Conservation (phyloP, 2,329 filamentous ascomycete species). For the Diaporthe sp. region DNA sequence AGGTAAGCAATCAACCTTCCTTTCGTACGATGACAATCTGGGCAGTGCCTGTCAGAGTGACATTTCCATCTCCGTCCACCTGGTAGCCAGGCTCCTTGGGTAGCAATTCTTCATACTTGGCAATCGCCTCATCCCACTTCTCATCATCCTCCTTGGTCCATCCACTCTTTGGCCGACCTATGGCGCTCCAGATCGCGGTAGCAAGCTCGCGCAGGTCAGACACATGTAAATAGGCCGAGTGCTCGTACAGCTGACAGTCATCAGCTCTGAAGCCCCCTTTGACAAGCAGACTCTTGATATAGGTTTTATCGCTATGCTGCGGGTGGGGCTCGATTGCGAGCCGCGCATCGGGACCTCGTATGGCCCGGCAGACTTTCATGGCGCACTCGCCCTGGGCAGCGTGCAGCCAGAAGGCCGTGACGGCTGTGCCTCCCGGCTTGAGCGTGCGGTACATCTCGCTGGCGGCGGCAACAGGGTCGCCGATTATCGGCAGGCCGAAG, state of each 20-base stretch:
- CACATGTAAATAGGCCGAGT: slow-evolving; percentile 35
- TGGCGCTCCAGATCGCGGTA: slow-evolving; percentile 36
- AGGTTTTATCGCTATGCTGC: slow-evolving; percentile 36
- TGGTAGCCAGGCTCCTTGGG: slow-evolving; percentile 33
- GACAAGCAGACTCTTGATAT: slow-evolving; percentile 28
- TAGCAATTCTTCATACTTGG: slow-evolving; percentile 37
- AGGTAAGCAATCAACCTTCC: background rate
- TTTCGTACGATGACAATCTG: slow-evolving; percentile 31
- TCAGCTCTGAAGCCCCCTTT: slow-evolving; percentile 34
- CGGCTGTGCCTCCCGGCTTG: slow-evolving; percentile 35
- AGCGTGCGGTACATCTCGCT: slow-evolving; percentile 37
- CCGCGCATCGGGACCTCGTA: slow-evolving; percentile 34
- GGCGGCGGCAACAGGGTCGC: slow-evolving; percentile 35
- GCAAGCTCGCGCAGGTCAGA: slow-evolving; percentile 35
- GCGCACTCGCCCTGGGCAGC: slow-evolving; percentile 37
- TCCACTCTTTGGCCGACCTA: slow-evolving; percentile 35
- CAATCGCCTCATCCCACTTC: slow-evolving; percentile 36
- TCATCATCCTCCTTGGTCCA: slow-evolving; percentile 38
- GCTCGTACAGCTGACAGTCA: slow-evolving; percentile 34
- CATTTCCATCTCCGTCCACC: slow-evolving; percentile 16
- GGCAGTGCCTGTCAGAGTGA: slow-evolving; percentile 31
- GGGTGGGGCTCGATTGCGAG: slow-evolving; percentile 36
- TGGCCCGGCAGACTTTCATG: slow-evolving; percentile 34
- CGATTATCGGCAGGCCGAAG: slow-evolving; percentile 38
- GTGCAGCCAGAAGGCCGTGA: slow-evolving; percentile 39